Conservation (phyloP, 805 yeast genomes). For the Priceomyces carsonii region DNA sequence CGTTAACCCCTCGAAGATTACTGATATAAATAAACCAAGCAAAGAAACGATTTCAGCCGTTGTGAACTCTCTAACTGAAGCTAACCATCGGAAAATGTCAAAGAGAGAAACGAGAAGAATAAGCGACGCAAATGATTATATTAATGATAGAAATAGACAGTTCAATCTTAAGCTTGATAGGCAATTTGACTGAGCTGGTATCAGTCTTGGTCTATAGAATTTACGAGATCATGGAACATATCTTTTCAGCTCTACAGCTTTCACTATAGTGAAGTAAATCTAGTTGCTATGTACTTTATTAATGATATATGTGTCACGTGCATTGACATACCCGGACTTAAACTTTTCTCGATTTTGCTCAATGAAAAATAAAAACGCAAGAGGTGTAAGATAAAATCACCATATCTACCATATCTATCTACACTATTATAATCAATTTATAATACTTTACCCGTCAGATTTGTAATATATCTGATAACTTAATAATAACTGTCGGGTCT, state of each 20-base stretch:
- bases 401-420: no score
- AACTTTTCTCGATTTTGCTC: no score
- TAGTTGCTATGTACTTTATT: no score
- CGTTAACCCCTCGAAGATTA: constrained; percentile 13
- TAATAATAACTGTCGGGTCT: background rate
- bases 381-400: no score
- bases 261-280: no score
- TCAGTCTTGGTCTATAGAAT: background rate
- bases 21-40: constrained; percentile 38
- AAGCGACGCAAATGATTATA: constrained; percentile 42
- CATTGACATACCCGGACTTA: no score
- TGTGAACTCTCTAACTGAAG: constrained; percentile 6
- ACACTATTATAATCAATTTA: no score
- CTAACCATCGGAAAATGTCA: constrained; percentile 25
- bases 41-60: constrained; percentile 11
- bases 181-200: constrained; percentile 38
- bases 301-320: no score
- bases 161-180: constrained; percentile 70
- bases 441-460: no score
- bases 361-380: no score
- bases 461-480: background rate
- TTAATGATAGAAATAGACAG: constrained; percentile 72
- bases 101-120: constrained; percentile 34
- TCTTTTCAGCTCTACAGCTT: no score
- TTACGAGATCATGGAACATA: no score